Conservation (phyloP, 306 rosid species). For the Argentina anserina region DNA sequence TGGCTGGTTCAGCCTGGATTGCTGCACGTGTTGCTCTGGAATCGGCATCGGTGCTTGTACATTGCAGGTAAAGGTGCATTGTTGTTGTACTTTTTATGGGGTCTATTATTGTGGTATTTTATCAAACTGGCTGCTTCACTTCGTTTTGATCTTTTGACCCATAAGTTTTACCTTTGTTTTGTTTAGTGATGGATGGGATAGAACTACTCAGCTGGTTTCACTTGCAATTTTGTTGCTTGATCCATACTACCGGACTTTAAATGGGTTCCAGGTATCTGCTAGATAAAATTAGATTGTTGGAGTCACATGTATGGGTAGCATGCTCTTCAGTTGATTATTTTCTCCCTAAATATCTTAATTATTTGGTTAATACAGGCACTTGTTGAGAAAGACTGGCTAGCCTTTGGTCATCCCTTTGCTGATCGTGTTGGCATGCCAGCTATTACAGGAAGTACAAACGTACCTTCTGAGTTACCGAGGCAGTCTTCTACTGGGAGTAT, state of each 20-base stretch:
- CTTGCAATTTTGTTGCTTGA: conserved; percentile 92
- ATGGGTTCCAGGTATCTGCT: conserved; percentile 83
- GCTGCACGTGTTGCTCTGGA: conserved; percentile 93
- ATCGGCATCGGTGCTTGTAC: conserved; percentile 89
- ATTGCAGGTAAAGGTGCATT: conserved; percentile 68
- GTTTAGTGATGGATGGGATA: conserved; percentile 97
- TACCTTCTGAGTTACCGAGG: conserved; percentile 69
- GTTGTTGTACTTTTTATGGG: not conserved
- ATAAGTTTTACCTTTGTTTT: conserved; percentile 19
- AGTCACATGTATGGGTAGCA: not conserved
- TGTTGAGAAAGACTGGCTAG: conserved; percentile 95
- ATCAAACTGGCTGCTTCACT: not conserved
- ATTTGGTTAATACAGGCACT: conserved; percentile 60
- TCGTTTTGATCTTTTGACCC: conserved; percentile 13
- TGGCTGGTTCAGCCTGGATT: conserved; percentile 99
- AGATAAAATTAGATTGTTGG: conserved; percentile 14
- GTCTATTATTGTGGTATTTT: not conserved
- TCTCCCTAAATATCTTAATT: not conserved
- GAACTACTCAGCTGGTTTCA: conserved; percentile 90
- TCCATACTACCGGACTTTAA: conserved; percentile 85
- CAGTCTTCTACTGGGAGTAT: conserved; percentile 64
- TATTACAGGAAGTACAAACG: conserved; percentile 47
- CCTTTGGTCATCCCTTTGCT: conserved; percentile 94
- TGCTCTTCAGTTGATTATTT: conserved; percentile 10
- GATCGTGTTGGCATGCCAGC: conserved; percentile 78